These are phyloP conservation scores for Solanum verrucosum DNA, from an alignment of 257 asterid species.

Conservation along the genomic window DNA sequence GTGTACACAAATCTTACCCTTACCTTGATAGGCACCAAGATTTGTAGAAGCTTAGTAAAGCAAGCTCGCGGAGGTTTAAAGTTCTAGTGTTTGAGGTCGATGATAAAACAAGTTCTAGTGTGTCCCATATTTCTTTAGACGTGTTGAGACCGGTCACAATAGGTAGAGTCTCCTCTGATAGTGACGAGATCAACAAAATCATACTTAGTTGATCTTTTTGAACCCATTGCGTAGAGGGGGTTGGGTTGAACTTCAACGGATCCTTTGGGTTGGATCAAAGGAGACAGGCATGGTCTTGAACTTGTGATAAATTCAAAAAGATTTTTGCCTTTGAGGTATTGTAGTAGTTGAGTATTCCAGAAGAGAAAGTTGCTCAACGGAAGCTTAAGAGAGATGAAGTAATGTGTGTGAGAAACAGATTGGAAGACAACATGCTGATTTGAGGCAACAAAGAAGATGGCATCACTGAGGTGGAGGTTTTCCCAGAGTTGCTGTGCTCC, in stretches of 20 bases:
- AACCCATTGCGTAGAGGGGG: background rate
- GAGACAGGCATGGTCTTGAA: background rate
- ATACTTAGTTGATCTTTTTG: background rate
- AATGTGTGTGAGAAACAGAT: background rate
- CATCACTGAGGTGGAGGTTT: background rate
- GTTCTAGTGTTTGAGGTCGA: background rate
- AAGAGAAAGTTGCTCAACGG: background rate
- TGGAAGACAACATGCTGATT: background rate
- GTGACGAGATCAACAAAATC: background rate
- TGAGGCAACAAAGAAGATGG: background rate
- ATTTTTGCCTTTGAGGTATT: background rate
- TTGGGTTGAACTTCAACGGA: background rate
- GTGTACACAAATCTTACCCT: background rate
- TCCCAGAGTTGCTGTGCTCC: background rate
- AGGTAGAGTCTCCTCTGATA: background rate
- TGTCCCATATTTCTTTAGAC: background rate
- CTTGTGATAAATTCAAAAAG: background rate
- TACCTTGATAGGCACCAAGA: background rate
- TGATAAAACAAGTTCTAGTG: background rate
- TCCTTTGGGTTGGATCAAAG: background rate
- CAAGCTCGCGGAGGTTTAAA: background rate
- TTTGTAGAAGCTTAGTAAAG: background rate
- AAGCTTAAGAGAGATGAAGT: background rate
- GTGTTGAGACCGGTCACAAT: background rate
- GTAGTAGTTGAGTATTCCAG: background rate